Evolutionary conservation across 2,329 filamentous ascomycete genomes (phyloP).

Genomic region (Trichoderma polysporum): DNA sequence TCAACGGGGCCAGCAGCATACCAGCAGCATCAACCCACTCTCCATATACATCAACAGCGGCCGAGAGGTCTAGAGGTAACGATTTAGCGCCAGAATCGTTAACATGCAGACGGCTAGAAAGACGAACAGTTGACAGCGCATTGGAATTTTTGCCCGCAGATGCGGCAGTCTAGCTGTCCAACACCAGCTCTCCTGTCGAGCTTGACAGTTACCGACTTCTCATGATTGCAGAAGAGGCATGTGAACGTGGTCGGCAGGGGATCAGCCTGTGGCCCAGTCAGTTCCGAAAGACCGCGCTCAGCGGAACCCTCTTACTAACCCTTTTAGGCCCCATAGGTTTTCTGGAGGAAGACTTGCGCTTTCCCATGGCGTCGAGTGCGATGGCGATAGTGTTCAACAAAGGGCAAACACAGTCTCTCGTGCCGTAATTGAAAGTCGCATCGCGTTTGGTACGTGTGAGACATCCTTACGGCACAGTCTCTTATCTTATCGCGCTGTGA

Average conservation of each 20-base stretch:
- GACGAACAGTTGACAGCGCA: constrained; percentile 84
- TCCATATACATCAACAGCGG: constrained; percentile 90
- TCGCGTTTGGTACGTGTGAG: constrained; percentile 14
- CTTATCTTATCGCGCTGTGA: constrained; percentile 18
- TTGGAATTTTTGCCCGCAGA: constrained; percentile 92
- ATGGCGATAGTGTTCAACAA: background rate
- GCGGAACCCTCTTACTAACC: constrained; percentile 45
- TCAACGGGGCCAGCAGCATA: constrained; percentile 33
- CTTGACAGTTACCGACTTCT: constrained; percentile 86
- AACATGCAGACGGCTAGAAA: background rate
- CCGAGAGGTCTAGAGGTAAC: constrained; percentile 68
- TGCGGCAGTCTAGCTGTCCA: constrained; percentile 82
- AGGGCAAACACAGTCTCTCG: constrained; percentile 8
- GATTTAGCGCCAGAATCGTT: constrained; percentile 25
- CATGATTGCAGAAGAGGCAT: constrained; percentile 98
- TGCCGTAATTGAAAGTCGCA: constrained; percentile 14
- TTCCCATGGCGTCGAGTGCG: constrained; percentile 61
- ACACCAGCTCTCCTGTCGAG: constrained; percentile 91
- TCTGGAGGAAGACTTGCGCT: constrained; percentile 88
- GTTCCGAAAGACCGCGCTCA: background rate
- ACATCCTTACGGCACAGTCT: background rate
- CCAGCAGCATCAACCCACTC: constrained; percentile 93
- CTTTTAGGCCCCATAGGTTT: constrained; percentile 82
- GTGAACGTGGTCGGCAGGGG: constrained; percentile 81
- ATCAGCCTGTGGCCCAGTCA: constrained; percentile 50